Evolutionary conservation across 495 filamentous ascomycete species (phyloP), one percentile per base, ranked within the genome.

Genomic region (Annulohypoxylon stygium): DNA sequence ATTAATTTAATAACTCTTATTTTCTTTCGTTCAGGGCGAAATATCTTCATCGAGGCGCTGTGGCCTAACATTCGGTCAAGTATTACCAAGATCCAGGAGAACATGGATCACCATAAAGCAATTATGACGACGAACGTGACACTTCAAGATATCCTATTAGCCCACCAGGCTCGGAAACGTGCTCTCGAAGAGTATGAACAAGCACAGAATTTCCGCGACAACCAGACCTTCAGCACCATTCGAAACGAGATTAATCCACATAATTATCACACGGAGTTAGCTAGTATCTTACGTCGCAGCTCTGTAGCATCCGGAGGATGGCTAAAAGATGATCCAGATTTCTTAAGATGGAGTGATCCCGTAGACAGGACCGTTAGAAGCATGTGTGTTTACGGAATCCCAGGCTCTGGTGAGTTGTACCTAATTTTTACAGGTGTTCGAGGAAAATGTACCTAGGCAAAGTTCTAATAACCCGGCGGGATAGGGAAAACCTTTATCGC

Each of bases 41-140:
- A 71, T 37, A 41, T 47, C 45, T 25, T 71, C 12, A 55, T 71
- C 14, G 68, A 71, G 55, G 54, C 68, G 10, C 14, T 71, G 6
- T 71, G 68, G 68, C 68, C 68, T 0, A 71, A 65, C 25, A 71
- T 71, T 26, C 68, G 68, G 6, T 71, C 68, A 3, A 71, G 45
- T 1, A 71, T 71, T 20, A 11, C 59, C 3, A 71, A 51, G 6
- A 18, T 71, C 7, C 68, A 65, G 23, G 68, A 71, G 16, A 71
- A 65, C 16, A 71, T 71, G 11, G 68, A 71, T 12, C 25, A 60
- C 25, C 68, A 71, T 25, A 71, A 71, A 48, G 55, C 61, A 5
- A 65, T 71, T 11, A 71, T 71, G 61, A 65, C 55, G 36, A 43
- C 10, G 36, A 71, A 61, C 51, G 68, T 71, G 10, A 71, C 68